phyloP scores from a whole-genome alignment of 345 rosid genomes.

The Rhizophora apiculata region DNA sequence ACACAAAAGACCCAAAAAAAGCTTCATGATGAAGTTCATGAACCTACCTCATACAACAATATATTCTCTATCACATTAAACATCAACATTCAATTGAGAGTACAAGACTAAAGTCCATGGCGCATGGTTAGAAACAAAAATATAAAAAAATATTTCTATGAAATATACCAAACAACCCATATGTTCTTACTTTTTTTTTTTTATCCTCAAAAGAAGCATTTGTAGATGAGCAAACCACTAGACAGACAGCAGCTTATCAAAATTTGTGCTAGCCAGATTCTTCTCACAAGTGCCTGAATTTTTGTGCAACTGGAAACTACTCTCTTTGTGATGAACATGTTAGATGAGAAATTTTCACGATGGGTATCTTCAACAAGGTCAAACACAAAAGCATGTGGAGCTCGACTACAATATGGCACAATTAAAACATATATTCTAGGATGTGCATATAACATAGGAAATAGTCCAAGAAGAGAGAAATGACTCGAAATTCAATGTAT shows the following conservation, averaged over 20 bases:
- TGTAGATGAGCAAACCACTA: too few species aligned
- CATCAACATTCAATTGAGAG: not conserved
- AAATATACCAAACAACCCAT: not conserved
- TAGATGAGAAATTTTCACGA: too few species aligned
- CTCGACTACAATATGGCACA: not conserved
- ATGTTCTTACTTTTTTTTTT: not conserved
- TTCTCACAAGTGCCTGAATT: too few species aligned
- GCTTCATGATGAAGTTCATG: not conserved
- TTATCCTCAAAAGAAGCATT: too few species aligned
- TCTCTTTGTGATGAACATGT: too few species aligned
- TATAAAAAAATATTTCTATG: not conserved
- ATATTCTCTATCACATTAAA: not conserved
- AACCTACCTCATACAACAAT: not conserved
- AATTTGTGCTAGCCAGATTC: too few species aligned
- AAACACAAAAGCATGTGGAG: not conserved
- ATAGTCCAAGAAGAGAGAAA: not conserved
- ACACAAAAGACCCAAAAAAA: not conserved
- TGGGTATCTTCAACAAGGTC: not conserved
- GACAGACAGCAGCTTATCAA: too few species aligned
- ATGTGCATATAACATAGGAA: not conserved
- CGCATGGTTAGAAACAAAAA: not conserved
- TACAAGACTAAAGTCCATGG: not conserved
- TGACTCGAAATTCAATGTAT: not conserved
- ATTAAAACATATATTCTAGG: not conserved
- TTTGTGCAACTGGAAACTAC: too few species aligned